Evolutionary conservation across 1,284 basidiomycete species (phyloP).

Genomic region (Spongispora temasekensis): DNA sequence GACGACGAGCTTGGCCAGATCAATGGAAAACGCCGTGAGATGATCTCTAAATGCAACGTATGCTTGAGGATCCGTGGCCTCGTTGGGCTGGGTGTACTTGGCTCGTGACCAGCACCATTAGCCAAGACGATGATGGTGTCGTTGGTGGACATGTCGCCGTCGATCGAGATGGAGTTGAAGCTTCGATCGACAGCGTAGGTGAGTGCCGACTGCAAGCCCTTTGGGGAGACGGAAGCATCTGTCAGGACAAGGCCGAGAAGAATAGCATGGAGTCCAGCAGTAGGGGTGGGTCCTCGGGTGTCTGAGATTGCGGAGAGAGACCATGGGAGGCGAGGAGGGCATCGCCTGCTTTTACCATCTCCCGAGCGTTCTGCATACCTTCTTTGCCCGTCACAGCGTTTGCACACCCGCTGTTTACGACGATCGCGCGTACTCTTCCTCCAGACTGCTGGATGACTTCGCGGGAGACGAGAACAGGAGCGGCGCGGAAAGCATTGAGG

Average conservation of each 20-base stretch:
- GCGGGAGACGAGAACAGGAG: slow-evolving; percentile 87
- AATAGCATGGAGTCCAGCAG: slow-evolving; percentile 81
- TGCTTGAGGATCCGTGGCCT: slow-evolving; percentile 59
- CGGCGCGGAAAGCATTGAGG: slow-evolving; percentile 94
- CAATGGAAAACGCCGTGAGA: slow-evolving; percentile 83
- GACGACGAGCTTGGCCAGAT: slow-evolving; percentile 93
- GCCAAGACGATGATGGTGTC: slow-evolving; percentile 93
- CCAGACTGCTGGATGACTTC: slow-evolving; percentile 65
- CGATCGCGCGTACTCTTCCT: slow-evolving; percentile 77
- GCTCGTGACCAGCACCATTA: slow-evolving; percentile 77
- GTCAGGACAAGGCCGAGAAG: slow-evolving; percentile 92
- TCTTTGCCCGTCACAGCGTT: slow-evolving; percentile 92
- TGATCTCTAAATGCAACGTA: slow-evolving; percentile 79
- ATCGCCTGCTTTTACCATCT: slow-evolving; percentile 79
- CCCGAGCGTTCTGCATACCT: slow-evolving; percentile 88
- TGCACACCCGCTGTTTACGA: slow-evolving; percentile 96
- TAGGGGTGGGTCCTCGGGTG: slow-evolving; percentile 40
- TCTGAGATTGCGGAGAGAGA: slow-evolving; percentile 24
- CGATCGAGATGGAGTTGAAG: slow-evolving; percentile 97
- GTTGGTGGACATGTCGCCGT: slow-evolving; percentile 99
- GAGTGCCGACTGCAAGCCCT: slow-evolving; percentile 83
- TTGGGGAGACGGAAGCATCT: slow-evolving; percentile 84
- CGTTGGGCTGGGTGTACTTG: slow-evolving; percentile 36
- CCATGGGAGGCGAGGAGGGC: slow-evolving; percentile 48
- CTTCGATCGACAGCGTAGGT: slow-evolving; percentile 90